A percentile compares a stretch with the other conserved stretches of the same genome.
These are phyloP conservation scores for Pseudogymnoascus sp. DNA, from an alignment of 2,329 filamentous ascomycete genomes.

Conservation along the genomic window DNA sequence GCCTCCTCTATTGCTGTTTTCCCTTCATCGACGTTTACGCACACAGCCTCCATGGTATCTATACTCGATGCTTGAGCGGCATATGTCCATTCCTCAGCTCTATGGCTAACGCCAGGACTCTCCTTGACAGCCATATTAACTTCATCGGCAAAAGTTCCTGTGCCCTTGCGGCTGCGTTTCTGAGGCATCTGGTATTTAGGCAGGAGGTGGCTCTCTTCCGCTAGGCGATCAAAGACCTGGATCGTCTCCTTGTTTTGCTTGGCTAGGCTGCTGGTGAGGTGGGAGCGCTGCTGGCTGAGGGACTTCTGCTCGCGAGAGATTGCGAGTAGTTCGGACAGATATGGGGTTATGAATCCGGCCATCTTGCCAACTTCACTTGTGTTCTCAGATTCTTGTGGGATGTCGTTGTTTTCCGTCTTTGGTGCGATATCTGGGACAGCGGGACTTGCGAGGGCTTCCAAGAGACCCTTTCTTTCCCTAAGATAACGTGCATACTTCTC, in stretches of 20 bases:
- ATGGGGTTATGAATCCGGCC: conserved; percentile 46
- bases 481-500: conserved; percentile 9
- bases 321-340: conserved; percentile 45
- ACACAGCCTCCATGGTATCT: conserved; percentile 48
- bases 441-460: conserved; percentile 10
- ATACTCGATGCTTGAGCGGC: conserved; percentile 55
- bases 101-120: conserved; percentile 34
- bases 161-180: conserved; percentile 17
- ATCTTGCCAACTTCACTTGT: conserved; percentile 20
- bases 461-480: background rate
- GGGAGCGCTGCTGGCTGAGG: conserved; percentile 50
- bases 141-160: conserved; percentile 35
- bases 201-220: conserved; percentile 56
- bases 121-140: conserved; percentile 36
- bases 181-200: conserved; percentile 41
- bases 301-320: conserved; percentile 50
- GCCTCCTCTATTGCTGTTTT: conserved; percentile 48
- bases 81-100: conserved; percentile 50
- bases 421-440: conserved; percentile 16
- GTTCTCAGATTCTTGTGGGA: background rate
- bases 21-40: conserved; percentile 52
- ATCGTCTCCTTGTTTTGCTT: conserved; percentile 44
- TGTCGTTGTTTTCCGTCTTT: conserved; percentile 1
- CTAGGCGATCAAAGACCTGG: conserved; percentile 45
- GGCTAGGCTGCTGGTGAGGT: conserved; percentile 43